Evolutionary conservation across 345 rosid genomes (phyloP).

Genomic region (Combretum micranthum): DNA sequence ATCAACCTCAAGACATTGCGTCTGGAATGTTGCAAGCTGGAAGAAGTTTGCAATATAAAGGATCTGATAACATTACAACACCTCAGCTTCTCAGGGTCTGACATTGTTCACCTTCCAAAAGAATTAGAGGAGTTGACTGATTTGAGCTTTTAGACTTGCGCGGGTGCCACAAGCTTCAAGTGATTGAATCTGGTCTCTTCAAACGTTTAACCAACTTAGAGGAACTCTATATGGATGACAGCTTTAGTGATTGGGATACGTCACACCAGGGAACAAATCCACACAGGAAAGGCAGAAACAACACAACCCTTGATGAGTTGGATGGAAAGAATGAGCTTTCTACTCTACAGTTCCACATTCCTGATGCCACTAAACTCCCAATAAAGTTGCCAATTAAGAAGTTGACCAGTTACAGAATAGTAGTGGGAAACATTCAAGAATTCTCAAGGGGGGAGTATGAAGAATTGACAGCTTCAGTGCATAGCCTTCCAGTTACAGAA

Average conservation of each 20-base stretch:
- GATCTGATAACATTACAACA: conserved; percentile 6
- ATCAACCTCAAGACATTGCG: conserved; percentile 14
- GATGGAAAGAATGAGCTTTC: background rate
- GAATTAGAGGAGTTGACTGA: conserved; percentile 2
- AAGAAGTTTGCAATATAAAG: conserved; percentile 8
- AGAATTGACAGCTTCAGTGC: no score
- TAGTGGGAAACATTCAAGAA: conserved; percentile 10
- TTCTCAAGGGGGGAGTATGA: no score
- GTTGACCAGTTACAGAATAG: conserved; percentile 9
- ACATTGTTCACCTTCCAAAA: conserved; percentile 1
- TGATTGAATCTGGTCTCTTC: conserved; percentile 8
- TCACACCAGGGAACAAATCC: no score
- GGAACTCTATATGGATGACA: conserved; percentile 7
- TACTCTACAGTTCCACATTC: conserved; percentile 9
- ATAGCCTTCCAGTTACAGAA: no score
- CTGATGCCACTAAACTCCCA: conserved; percentile 3
- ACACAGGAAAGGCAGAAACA: background rate
- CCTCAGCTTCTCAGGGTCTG: conserved; percentile 13
- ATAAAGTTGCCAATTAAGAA: background rate
- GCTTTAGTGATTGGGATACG: conserved; percentile 4
- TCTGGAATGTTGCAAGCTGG: background rate
- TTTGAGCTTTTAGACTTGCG: conserved; percentile 15
- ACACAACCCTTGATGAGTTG: conserved; percentile 15
- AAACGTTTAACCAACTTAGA: conserved; percentile 12
- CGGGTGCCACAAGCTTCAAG: conserved; percentile 2